Evolutionary conservation across 2,329 filamentous ascomycete genomes (phyloP), one percentile per base, ranked within the genome.

Genomic region (Calonectria naviculata): DNA sequence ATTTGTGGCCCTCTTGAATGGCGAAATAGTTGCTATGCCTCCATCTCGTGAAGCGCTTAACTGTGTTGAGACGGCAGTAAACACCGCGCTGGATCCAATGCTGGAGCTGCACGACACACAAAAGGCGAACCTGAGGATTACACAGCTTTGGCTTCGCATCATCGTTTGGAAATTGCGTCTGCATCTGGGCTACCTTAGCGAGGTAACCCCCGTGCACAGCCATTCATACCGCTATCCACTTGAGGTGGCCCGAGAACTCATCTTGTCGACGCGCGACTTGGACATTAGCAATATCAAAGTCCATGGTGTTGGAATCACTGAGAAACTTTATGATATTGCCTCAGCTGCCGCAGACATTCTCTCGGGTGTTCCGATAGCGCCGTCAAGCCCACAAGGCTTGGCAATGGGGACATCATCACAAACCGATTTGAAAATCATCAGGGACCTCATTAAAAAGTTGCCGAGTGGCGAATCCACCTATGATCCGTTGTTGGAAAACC

Each of bases 261-360:
- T 80, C 3, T 67, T 84, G 0, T 84, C 83, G 1, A 85, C 83
- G 0, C 74, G 82, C 2, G 82, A 84, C 29, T 75, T 86, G 0
- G 78, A 83, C 0, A 72, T 85, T 1, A 79, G 80, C 19, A 83
- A 82, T 52, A 82, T 87, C 65, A 81, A 78, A 24, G 81, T 87
- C 0, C 85, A 87, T 13, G 85, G 85, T 0, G 84, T 84, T 12
- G 85, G 85, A 0, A 72, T 87, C n/a, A 87, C 85, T 0, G 85
- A 87, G 67, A 87, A 87, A 71, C 72, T 87, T 0, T 87, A 85
- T 46, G 85, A 87, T 41, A 81, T 87, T 29, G 84, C 84, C 0
- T 86, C 83, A 0, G 82, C 84, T 0, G 83, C 86, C 1, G 81
- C 85, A 1, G 85, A 87, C 56, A 85, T 87, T 2, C 74, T 87